Base-by-base conservation (phyloP, 1,284 basidiomycete species). In the Phlebopus sp. region DNA sequence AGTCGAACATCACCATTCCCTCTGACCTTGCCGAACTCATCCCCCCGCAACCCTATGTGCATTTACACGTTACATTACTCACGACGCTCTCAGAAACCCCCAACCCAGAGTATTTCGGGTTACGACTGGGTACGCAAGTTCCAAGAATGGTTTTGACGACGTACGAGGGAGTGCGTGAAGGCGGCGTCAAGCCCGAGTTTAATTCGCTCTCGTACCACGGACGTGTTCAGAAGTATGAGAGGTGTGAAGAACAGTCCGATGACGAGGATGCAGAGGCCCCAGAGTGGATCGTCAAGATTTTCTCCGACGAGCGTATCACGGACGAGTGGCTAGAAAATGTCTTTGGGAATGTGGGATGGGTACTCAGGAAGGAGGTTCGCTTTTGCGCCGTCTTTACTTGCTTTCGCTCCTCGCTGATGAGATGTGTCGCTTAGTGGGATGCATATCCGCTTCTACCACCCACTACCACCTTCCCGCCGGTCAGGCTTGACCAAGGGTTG, bases 121-220 rank as follows among this genome's bases (percentile, higher is more conserved):
- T 85, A 17, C 59, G 74, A 5, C 53, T 71, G 0, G 66, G 66
- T 9, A 63, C 72, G 1, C 63, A 63, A 23, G 70, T 86, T 4
- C 90, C 94, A 0, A 72, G 67, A 15, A 81, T 81, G 51, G 75
- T 97, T 49, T 69, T 97, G 44, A 94, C 93, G 4, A 87, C 86
- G 0, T 75, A 77, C 48, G 75, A 83, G 25, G 77, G 79, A 30
- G 74, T 66, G 25, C 73, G 75, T 29, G 68, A 68, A 9, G 76
- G 76, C 7, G 73, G 74, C 1, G 69, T 71, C 9, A 76, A 77
- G 44, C 90, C 92, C 1, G 82, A 88, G 47, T 97, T 98, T 70
- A 93, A 93, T 60, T 92, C 89, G 1, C 68, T 98, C 42, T 84
- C 84, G n/a, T 97, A 97, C 69, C 86, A 91, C 50, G 84, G 86